Percentiles rank a stretch among this genome's conserved stretches.
Conservation (phyloP, 148 eudicot genomes). For the Camellia granthamiana region DNA sequence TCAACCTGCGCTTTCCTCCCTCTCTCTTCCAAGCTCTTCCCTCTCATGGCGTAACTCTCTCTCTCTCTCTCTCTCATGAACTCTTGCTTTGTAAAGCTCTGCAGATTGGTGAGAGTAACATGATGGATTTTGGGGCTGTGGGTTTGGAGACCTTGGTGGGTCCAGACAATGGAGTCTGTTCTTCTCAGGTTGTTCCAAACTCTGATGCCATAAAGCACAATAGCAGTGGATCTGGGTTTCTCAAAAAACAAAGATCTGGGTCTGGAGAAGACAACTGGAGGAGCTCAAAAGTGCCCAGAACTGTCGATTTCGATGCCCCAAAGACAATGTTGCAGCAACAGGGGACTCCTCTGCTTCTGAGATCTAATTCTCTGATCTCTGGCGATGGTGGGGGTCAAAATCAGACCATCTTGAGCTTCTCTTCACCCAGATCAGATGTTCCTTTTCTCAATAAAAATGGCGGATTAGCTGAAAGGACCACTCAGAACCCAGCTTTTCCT, state of each 20-base stretch:
- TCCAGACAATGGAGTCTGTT: not conserved
- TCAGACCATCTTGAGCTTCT: slow-evolving; percentile 60
- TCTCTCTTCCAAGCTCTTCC: too few relatives aligned
- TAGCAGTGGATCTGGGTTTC: slow-evolving; percentile 43
- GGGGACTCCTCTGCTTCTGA: slow-evolving; percentile 23
- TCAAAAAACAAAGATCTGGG: slow-evolving; percentile 60
- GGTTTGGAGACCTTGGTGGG: slow-evolving; percentile 15
- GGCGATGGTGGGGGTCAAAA: slow-evolving; percentile 25
- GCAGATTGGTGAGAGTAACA: not conserved
- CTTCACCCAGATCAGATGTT: slow-evolving; percentile 43
- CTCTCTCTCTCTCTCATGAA: not conserved
- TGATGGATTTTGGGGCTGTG: slow-evolving; percentile 15
- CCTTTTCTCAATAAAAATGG: slow-evolving; percentile 30
- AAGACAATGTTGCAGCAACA: slow-evolving; percentile 14
- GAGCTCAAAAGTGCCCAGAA: slow-evolving; percentile 36
- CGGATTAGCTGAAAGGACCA: slow-evolving; percentile 27
- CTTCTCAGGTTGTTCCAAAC: slow-evolving; percentile 7
- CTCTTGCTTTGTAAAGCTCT: not conserved
- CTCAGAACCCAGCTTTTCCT: slow-evolving; percentile 30
- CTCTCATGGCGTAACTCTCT: too few relatives aligned
- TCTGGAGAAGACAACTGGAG: slow-evolving; percentile 30
- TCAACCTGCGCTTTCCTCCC: too few relatives aligned
- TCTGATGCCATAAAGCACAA: slow-evolving; percentile 18
- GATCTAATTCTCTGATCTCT: slow-evolving; percentile 34
- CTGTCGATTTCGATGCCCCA: slow-evolving; percentile 24